A percentile compares a stretch with the other conserved stretches of the same genome.
Evolutionary conservation across 352 stramenopile genomes (phyloP).

Genomic region (Aphanomyces euteiches): DNA sequence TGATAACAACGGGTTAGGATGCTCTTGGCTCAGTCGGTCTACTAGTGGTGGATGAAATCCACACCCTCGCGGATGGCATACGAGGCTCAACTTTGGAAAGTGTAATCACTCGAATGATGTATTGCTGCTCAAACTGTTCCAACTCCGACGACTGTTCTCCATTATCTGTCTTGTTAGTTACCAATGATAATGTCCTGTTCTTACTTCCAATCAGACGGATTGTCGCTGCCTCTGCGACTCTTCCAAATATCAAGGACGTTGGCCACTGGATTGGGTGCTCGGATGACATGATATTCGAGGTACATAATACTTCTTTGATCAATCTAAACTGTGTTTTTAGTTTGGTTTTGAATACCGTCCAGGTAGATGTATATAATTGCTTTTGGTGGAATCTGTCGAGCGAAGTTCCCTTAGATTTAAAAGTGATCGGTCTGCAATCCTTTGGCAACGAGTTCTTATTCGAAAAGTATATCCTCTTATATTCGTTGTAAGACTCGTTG

Average conservation of each 20-base stretch:
- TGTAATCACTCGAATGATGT: slow-evolving; percentile 15
- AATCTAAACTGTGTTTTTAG: background rate
- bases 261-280: slow-evolving; percentile 10
- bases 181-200: too few relatives aligned
- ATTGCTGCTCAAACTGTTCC: background rate
- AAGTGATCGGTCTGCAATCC: slow-evolving; percentile 18
- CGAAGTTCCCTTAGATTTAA: slow-evolving; percentile 3
- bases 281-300: slow-evolving; percentile 19
- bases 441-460: slow-evolving; percentile 18
- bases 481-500: background rate
- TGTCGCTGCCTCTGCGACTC: slow-evolving; percentile 14
- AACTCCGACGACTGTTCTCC: background rate
- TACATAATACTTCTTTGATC: background rate
- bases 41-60: slow-evolving; percentile 40
- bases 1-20: slow-evolving; percentile 7
- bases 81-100: slow-evolving; percentile 12
- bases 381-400: too few relatives aligned
- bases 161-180: too few relatives aligned
- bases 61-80: slow-evolving; percentile 2
- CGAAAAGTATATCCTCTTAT: slow-evolving; percentile 14
- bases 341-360: slow-evolving; percentile 21
- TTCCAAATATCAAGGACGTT: slow-evolving; percentile 13
- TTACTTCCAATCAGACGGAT: background rate
- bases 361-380: background rate
- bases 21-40: slow-evolving; percentile 20